These are phyloP conservation scores for Aspergillus egyptiacus DNA, from an alignment of 495 filamentous ascomycete species.

Conservation along the genomic window DNA sequence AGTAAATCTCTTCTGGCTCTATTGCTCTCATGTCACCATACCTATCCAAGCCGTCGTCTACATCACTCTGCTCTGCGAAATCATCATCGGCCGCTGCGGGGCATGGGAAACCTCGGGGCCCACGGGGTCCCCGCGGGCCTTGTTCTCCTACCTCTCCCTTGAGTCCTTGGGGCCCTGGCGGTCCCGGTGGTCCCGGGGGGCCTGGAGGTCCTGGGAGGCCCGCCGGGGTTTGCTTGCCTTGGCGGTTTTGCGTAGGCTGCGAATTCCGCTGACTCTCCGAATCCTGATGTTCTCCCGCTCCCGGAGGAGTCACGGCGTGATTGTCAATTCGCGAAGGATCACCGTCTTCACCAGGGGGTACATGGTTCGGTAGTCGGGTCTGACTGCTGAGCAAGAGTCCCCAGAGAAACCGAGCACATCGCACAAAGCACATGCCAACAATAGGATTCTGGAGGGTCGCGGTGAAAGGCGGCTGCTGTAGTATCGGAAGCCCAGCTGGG, in stretches of 20 bases:
- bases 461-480: slow-evolving; percentile 1
- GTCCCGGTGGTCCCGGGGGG: not conserved
- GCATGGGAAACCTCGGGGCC: not conserved
- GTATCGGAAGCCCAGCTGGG: not conserved
- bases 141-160: not conserved
- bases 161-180: not conserved
- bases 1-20: not conserved
- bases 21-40: not conserved
- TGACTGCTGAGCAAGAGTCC: too few relatives aligned
- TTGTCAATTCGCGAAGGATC: too few relatives aligned
- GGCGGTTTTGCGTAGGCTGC: not conserved
- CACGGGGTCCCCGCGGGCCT: not conserved
- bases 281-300: too few relatives aligned
- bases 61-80: not conserved
- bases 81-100: not conserved
- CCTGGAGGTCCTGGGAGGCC: not conserved
- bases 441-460: not conserved
- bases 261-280: too few relatives aligned
- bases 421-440: not conserved
- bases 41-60: not conserved
- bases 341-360: too few relatives aligned
- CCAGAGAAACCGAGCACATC: not conserved
- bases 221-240: not conserved
- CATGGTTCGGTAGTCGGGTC: not conserved
- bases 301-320: too few relatives aligned